Conservation (phyloP, 768 basidiomycete species). For the Auriscalpium vulgare region DNA sequence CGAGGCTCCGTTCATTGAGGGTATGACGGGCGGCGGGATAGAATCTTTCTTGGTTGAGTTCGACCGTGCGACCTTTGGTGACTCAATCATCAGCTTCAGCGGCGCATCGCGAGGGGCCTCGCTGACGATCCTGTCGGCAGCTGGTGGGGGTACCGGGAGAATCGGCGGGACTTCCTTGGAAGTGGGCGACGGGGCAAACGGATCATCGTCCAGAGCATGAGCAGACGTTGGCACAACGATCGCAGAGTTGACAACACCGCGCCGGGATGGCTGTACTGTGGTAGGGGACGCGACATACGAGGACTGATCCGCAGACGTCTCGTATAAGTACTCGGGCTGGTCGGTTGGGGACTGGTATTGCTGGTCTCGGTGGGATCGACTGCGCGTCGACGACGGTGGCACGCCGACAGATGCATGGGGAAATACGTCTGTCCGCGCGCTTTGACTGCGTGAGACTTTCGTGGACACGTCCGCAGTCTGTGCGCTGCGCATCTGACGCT, state of each 20-base stretch:
- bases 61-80: not conserved
- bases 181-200: slow-evolving; percentile 48
- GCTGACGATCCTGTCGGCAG: slow-evolving; percentile 12
- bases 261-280: slow-evolving; percentile 22
- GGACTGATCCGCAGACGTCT: slow-evolving; percentile 58
- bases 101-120: not conserved
- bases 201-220: slow-evolving; percentile 53
- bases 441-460: slow-evolving; percentile 40
- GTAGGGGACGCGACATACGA: slow-evolving; percentile 22
- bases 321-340: slow-evolving; percentile 71
- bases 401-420: slow-evolving; percentile 23
- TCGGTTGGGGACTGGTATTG: slow-evolving; percentile 13
- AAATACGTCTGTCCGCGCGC: slow-evolving; percentile 45
- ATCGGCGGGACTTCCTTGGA: slow-evolving; percentile 20
- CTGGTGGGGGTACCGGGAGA: slow-evolving; percentile 22
- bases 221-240: slow-evolving; percentile 38
- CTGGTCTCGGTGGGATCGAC: slow-evolving; percentile 41
- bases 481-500: slow-evolving; percentile 65
- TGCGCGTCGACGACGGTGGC: slow-evolving; percentile 25
- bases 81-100: not conserved
- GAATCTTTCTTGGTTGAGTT: slow-evolving; percentile 4
- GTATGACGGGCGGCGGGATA: not conserved
- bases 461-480: slow-evolving; percentile 24
- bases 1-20: slow-evolving; percentile 27
- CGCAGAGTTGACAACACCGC: slow-evolving; percentile 32